Evolutionary conservation across 352 stramenopile genomes (phyloP).

Genomic region (Phytophthora fragariae): DNA sequence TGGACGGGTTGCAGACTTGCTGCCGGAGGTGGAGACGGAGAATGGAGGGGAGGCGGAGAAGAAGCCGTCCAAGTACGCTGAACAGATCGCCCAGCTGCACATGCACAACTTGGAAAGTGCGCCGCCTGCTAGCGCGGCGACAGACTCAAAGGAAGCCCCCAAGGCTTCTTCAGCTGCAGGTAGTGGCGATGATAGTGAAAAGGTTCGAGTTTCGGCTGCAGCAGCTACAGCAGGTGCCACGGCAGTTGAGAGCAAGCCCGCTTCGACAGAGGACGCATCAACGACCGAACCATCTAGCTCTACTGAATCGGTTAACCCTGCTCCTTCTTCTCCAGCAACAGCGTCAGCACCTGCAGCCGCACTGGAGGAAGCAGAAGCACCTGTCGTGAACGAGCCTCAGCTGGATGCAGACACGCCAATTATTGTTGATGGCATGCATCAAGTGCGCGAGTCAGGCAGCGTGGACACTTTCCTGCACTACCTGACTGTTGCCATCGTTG

Average conservation of each 20-base stretch:
- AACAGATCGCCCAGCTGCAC: slow-evolving; percentile 84
- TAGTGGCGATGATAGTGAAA: slow-evolving; percentile 4
- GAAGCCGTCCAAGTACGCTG: slow-evolving; percentile 75
- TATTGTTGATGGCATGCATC: slow-evolving; percentile 18
- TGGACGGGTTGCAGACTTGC: slow-evolving; percentile 65
- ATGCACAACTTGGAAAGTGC: slow-evolving; percentile 75
- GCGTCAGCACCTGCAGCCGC: neutral
- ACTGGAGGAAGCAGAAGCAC: slow-evolving; percentile 6
- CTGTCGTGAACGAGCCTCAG: slow-evolving; percentile 14
- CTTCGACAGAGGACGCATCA: slow-evolving; percentile 6
- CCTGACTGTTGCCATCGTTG: slow-evolving; percentile 64
- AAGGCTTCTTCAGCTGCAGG: neutral
- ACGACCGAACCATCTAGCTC: slow-evolving; percentile 15
- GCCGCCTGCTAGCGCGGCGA: slow-evolving; percentile 7
- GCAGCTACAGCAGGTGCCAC: neutral
- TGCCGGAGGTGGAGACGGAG: slow-evolving; percentile 58
- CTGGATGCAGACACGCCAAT: slow-evolving; percentile 21
- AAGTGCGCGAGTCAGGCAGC: slow-evolving; percentile 48
- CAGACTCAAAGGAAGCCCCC: slow-evolving; percentile 21
- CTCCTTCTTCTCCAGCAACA: slow-evolving; percentile 3
- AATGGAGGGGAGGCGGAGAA: slow-evolving; percentile 28
- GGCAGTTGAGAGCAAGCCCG: slow-evolving; percentile 12
- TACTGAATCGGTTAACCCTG: neutral
- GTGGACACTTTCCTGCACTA: slow-evolving; percentile 79
- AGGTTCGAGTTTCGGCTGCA: slow-evolving; percentile 2